These are phyloP conservation scores for Phytophthora macrochlamydospora DNA, from an alignment of 352 stramenopile genomes.

Conservation along the genomic window DNA sequence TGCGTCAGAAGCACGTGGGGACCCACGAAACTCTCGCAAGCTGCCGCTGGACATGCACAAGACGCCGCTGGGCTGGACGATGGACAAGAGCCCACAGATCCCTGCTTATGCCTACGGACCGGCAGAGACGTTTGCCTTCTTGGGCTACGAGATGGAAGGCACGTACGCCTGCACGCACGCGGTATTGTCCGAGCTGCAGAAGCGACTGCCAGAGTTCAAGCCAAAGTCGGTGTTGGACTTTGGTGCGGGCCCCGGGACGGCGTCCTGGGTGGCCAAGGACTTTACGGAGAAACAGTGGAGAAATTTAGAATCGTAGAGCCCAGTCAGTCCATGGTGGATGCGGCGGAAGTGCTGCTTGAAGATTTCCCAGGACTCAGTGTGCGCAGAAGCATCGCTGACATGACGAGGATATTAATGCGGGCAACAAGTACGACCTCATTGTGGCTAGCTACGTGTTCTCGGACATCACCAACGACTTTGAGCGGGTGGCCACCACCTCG, in stretches of 20 bases:
- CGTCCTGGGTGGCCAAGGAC: slow-evolving; percentile 77
- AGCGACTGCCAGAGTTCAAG: slow-evolving; percentile 55
- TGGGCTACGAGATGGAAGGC: slow-evolving; percentile 77
- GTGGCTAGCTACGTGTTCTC: slow-evolving; percentile 78
- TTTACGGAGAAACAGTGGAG: slow-evolving; percentile 61
- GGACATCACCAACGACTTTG: slow-evolving; percentile 85
- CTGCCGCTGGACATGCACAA: slow-evolving; percentile 84
- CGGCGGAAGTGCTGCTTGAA: slow-evolving; percentile 69
- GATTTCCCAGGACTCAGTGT: slow-evolving; percentile 78
- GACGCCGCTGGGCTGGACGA: slow-evolving; percentile 75
- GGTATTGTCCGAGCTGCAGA: slow-evolving; percentile 69
- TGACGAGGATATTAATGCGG: slow-evolving; percentile 74
- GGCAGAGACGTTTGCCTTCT: slow-evolving; percentile 72
- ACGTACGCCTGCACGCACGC: slow-evolving; percentile 73
- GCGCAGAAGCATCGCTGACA: slow-evolving; percentile 69
- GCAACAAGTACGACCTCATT: slow-evolving; percentile 81
- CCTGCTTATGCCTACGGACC: slow-evolving; percentile 72
- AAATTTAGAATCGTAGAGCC: slow-evolving; percentile 82
- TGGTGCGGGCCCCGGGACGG: slow-evolving; percentile 72
- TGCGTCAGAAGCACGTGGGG: slow-evolving; percentile 61
- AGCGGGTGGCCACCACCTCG: slow-evolving; percentile 77
- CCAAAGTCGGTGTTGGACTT: slow-evolving; percentile 81
- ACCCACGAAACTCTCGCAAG: slow-evolving; percentile 50
- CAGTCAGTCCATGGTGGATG: slow-evolving; percentile 88
- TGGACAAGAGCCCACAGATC: slow-evolving; percentile 71